Evolutionary conservation across 169 alveolate species (phyloP).

Genomic region (Neospora caninum): DNA sequence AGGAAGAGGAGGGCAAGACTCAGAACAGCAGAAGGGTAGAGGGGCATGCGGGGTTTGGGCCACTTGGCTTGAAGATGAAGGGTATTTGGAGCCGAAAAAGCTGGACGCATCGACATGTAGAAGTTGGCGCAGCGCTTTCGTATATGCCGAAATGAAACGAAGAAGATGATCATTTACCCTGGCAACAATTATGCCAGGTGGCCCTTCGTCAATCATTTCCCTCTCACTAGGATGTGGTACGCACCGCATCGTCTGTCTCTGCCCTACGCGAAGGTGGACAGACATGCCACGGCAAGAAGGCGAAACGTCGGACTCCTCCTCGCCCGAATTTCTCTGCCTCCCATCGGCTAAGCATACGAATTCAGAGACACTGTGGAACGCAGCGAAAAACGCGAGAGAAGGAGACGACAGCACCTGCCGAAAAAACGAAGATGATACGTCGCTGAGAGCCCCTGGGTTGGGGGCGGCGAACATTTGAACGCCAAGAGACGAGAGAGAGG

Average conservation of each 20-base stretch:
- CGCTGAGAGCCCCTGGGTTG: not conserved
- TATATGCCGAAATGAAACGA: not conserved
- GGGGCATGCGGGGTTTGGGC: not conserved
- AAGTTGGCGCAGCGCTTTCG: not conserved
- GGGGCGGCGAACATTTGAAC: not conserved
- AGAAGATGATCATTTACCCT: constrained; percentile 2
- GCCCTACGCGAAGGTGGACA: not conserved
- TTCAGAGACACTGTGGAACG: not conserved
- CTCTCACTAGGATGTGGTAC: not conserved
- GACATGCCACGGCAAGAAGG: not conserved
- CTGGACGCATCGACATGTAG: not conserved
- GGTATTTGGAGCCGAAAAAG: not conserved
- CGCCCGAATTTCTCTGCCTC: not conserved
- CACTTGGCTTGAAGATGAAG: not conserved
- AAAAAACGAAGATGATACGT: not conserved
- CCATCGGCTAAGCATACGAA: not conserved
- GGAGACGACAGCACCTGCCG: not conserved
- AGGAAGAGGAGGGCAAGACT: not conserved
- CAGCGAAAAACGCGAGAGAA: not conserved
- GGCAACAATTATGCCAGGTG: not conserved
- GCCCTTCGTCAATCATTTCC: not conserved
- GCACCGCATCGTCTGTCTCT: not conserved
- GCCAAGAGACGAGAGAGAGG: not conserved
- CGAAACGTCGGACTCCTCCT: not conserved
- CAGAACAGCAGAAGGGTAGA: not conserved